Base-by-base conservation (phyloP, 2,329 filamentous ascomycete species). In the Neocatenulostroma microsporum region DNA sequence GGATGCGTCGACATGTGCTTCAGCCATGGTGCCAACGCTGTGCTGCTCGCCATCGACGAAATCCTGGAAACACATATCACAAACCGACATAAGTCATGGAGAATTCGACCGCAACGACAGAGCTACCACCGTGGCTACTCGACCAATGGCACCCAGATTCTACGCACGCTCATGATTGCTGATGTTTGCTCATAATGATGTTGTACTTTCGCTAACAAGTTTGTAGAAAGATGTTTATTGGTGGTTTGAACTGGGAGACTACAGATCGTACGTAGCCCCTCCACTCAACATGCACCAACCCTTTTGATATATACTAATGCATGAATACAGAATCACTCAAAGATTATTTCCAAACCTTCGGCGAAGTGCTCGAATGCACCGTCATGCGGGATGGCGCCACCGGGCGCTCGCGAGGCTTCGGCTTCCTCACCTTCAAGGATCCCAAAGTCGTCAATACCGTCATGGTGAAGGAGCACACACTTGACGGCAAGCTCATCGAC, bases 401-500 rank as follows among this genome's bases (percentile, higher is more conserved):
- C 8, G 91, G 91, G 28, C 80, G 91, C 45, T 96, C 91, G 20
- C 79, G 91, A 63, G 91, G 91, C 17, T 98, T 98, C 54, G 91
- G 91, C 20, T 98, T 98, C 66, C 72, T 98, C 44, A 98, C 91
- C 0, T 98, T 98, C 72, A 93, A 85, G 60, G 91, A 98, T 57
- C 83, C 91, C 31, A 94, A 94, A 68, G 94, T 86, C 3, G 91
- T 98, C 49, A 98, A 98, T 60, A 94, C 87, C 49, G 91, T 98
- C 47, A 98, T 98, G 91, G 91, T 98, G 45, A 98, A 98, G 66
- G 91, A 98, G 61, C 91, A 98, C 62, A 94, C 89, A 53, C 74
- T 98, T 15, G 91, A 98, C 59, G 91, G 91, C 45, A 98, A 98
- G 65, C 95, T 98, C 62, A 98, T 98, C 57, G 91, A 98, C 54